Evolutionary conservation across 345 rosid species (phyloP).

Genomic region (Streptanthus diversifolius): DNA sequence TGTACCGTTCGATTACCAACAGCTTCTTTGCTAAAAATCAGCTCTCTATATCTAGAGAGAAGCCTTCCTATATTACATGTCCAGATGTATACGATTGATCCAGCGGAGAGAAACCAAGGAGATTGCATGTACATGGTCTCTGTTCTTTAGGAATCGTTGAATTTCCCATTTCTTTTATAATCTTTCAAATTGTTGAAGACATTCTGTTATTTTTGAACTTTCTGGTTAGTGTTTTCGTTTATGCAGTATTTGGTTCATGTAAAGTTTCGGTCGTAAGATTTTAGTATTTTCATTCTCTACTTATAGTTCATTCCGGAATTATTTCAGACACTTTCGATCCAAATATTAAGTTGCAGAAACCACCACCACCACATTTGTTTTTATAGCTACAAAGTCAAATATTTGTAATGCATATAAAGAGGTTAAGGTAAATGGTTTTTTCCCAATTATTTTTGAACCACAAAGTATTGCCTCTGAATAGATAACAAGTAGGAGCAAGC

Average conservation of each 20-base stretch:
- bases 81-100: background rate
- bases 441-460: slow-evolving; percentile 93
- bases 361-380: background rate
- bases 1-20: background rate
- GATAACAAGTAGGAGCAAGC: slow-evolving; percentile 57
- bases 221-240: background rate
- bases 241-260: background rate
- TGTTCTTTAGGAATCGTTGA: background rate
- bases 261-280: background rate
- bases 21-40: slow-evolving; percentile 1
- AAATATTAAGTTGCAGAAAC: background rate
- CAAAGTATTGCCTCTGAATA: slow-evolving; percentile 92
- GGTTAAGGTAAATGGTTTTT: too few relatives aligned
- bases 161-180: background rate
- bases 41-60: slow-evolving; percentile 13
- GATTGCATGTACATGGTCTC: background rate
- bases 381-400: background rate
- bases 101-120: background rate
- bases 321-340: background rate
- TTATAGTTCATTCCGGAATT: background rate
- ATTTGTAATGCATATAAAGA: background rate
- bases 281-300: background rate
- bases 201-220: too few relatives aligned
- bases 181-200: background rate
- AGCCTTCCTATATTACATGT: slow-evolving; percentile 12